Conservation (phyloP, 495 filamentous ascomycete genomes). For the Hypoxylon perforatum region DNA sequence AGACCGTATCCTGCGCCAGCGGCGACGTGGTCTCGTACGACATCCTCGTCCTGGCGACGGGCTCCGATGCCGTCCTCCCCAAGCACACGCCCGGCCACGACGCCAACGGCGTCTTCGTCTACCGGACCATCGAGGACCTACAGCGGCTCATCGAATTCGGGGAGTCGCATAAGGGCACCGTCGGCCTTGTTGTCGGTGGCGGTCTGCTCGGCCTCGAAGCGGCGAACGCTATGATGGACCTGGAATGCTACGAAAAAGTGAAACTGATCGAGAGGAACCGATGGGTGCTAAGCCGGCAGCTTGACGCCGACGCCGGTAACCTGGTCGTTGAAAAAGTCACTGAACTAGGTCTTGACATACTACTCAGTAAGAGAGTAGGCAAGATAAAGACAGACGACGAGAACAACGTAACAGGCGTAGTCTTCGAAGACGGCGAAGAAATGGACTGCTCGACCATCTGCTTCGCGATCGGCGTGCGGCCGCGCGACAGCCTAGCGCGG, state of each 20-base stretch:
- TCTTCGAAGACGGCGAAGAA: slow-evolving; percentile 85
- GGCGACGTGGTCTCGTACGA: slow-evolving; percentile 83
- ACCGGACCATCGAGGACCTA: slow-evolving; percentile 88
- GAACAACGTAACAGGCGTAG: slow-evolving; percentile 78
- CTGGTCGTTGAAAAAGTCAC: slow-evolving; percentile 88
- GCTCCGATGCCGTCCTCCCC: slow-evolving; percentile 89
- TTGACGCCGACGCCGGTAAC: slow-evolving; percentile 84
- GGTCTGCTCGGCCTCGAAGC: slow-evolving; percentile 92
- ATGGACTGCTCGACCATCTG: slow-evolving; percentile 88
- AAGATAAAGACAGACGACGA: slow-evolving; percentile 74
- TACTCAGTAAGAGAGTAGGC: slow-evolving; percentile 81
- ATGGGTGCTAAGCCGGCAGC: slow-evolving; percentile 88
- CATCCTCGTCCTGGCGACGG: slow-evolving; percentile 89
- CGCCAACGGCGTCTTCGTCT: slow-evolving; percentile 92
- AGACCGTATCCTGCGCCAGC: slow-evolving; percentile 76
- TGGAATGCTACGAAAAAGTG: slow-evolving; percentile 80
- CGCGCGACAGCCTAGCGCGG: slow-evolving; percentile 83
- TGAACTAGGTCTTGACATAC: slow-evolving; percentile 82
- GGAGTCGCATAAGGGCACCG: slow-evolving; percentile 69
- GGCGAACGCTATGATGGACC: slow-evolving; percentile 93
- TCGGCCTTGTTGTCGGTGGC: slow-evolving; percentile 88
- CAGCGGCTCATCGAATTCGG: slow-evolving; percentile 84
- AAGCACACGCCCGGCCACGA: slow-evolving; percentile 83
- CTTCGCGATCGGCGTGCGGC: slow-evolving; percentile 91
- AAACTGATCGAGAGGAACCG: slow-evolving; percentile 88